Evolutionary conservation across 202 grass and related monocot species (phyloP).

Genomic region (Schoenoplectus triqueter): DNA sequence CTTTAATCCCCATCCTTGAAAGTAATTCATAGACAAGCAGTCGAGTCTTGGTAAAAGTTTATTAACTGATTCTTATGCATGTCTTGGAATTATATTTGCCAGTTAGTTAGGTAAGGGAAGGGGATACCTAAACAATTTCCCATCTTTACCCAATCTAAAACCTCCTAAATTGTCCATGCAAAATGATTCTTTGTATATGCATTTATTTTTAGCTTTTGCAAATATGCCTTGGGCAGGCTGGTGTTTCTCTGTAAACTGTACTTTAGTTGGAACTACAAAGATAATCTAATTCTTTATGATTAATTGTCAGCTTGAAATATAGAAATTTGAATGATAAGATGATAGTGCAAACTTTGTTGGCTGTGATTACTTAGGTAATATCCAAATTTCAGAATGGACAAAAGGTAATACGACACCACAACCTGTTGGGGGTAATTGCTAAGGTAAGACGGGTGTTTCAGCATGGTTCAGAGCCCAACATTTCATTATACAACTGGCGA

Average conservation of each 20-base stretch:
- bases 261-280: not conserved
- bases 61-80: not conserved
- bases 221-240: not conserved
- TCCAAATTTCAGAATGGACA: conserved; percentile 2
- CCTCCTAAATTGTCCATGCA: conserved; percentile 2
- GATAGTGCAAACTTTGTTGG: not conserved
- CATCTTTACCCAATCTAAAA: not conserved
- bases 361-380: not conserved
- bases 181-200: not conserved
- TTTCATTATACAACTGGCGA: not conserved
- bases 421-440: conserved; percentile 1
- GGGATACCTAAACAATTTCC: not conserved
- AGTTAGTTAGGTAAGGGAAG: not conserved
- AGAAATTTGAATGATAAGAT: not conserved
- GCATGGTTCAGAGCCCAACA: not conserved
- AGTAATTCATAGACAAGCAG: too few relatives aligned
- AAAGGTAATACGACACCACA: not conserved
- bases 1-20: not conserved
- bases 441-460: not conserved
- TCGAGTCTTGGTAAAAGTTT: not conserved
- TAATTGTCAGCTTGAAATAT: not conserved
- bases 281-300: not conserved
- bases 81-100: not conserved
- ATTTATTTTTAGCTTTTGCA: not conserved
- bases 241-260: not conserved